Evolutionary conservation across 805 yeast genomes (phyloP).

Genomic region (Candida maesae): DNA sequence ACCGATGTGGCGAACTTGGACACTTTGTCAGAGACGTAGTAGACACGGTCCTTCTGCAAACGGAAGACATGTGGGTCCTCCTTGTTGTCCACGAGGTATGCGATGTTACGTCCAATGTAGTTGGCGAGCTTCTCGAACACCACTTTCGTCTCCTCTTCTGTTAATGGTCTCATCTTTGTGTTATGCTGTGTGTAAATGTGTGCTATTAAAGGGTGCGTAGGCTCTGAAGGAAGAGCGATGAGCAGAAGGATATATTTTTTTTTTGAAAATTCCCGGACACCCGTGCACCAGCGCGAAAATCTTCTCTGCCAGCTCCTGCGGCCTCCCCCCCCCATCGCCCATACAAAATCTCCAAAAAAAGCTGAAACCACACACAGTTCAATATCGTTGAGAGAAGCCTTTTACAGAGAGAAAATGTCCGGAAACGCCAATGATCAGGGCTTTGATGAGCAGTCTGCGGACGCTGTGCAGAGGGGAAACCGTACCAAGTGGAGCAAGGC

Average conservation of each 20-base stretch:
- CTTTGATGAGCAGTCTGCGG: slow-evolving; percentile 35
- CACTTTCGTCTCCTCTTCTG: slow-evolving; percentile 95
- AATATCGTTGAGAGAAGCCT: too few species aligned
- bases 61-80: slow-evolving; percentile 93
- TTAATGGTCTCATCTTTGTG: slow-evolving; percentile 96
- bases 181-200: slow-evolving; percentile 4
- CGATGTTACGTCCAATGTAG: slow-evolving; percentile 94
- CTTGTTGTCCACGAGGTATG: slow-evolving; percentile 70
- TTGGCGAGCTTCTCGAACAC: slow-evolving; percentile 95
- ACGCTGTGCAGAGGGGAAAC: slow-evolving; percentile 39
- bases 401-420: slow-evolving; percentile 6
- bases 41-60: slow-evolving; percentile 93
- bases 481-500: slow-evolving; percentile 32
- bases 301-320: neutral
- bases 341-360: too few species aligned
- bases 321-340: neutral
- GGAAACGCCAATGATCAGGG: slow-evolving; percentile 7
- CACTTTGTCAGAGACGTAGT: slow-evolving; percentile 79
- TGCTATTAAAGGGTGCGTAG: neutral
- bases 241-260: neutral
- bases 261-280: neutral
- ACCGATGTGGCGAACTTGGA: slow-evolving; percentile 89
- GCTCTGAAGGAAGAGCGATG: neutral
- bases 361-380: too few species aligned
- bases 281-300: slow-evolving; percentile 8